Evolutionary conservation across 1,139 yeast species (phyloP).

Genomic region (Candida tunisiensis): DNA sequence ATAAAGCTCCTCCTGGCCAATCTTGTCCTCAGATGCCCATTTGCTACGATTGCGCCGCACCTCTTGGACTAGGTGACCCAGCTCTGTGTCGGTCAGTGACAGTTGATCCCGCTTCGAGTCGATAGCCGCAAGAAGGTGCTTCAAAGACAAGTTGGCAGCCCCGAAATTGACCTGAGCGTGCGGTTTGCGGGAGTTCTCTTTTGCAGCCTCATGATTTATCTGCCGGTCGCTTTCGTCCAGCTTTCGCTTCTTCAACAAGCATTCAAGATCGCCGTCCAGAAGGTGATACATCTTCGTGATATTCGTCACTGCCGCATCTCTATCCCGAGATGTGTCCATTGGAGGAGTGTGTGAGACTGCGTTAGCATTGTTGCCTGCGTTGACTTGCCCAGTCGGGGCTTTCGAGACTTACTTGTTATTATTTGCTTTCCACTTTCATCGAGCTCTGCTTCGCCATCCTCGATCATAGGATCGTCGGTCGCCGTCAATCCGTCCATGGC

Average conservation of each 20-base stretch:
- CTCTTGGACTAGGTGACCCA: constrained; percentile 73
- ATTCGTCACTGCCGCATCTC: constrained; percentile 16
- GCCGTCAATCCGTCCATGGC: too few species aligned
- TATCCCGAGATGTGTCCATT: too few species aligned
- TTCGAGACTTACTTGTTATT: too few species aligned
- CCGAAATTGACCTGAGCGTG: constrained; percentile 28
- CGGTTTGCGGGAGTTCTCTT: constrained; percentile 4
- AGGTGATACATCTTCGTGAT: constrained; percentile 44
- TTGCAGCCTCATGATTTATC: constrained; percentile 27
- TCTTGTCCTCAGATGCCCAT: constrained; percentile 89
- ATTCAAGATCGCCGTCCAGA: constrained; percentile 71
- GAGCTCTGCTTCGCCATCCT: constrained; percentile 3
- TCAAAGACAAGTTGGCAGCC: constrained; percentile 66
- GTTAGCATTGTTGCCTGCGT: too few species aligned
- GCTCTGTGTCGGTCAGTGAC: constrained; percentile 66
- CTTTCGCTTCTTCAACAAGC: constrained; percentile 58
- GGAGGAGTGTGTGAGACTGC: too few species aligned
- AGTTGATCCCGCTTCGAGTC: constrained; percentile 64
- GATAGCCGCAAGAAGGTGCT: constrained; percentile 62
- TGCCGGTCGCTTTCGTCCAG: constrained; percentile 68
- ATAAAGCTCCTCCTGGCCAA: constrained; percentile 94
- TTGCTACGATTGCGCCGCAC: constrained; percentile 90
- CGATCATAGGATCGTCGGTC: constrained; percentile 2
- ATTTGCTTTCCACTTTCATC: too few species aligned
- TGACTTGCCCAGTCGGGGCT: too few species aligned